phyloP scores from a whole-genome alignment of 2,329 filamentous ascomycete genomes.

The Exophiala viscosa region DNA sequence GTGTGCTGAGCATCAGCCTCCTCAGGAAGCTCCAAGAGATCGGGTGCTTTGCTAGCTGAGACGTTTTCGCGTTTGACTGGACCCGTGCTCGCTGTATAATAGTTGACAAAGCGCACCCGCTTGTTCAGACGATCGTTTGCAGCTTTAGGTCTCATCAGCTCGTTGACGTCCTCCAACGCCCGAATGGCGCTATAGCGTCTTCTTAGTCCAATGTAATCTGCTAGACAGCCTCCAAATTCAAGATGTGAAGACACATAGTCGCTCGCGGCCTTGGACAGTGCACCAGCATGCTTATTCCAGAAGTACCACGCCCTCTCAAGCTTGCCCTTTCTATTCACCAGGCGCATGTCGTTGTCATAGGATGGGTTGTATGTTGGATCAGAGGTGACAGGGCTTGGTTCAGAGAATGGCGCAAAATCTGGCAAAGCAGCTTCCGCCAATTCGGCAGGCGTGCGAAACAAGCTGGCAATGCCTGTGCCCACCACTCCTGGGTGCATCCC shows the following conservation, averaged over 20 bases:
- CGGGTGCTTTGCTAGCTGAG: neutral
- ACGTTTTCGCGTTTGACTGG: conserved; percentile 51
- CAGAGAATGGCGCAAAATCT: conserved; percentile 12
- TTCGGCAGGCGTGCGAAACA: conserved; percentile 58
- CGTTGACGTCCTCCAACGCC: conserved; percentile 67
- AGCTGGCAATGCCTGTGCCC: conserved; percentile 72
- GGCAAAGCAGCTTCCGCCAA: neutral
- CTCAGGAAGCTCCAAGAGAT: conserved; percentile 2
- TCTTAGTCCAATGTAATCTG: conserved; percentile 69
- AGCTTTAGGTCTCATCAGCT: conserved; percentile 40
- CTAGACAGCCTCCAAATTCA: conserved; percentile 76
- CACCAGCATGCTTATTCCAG: conserved; percentile 73
- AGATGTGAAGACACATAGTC: conserved; percentile 74
- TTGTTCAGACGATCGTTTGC: conserved; percentile 30
- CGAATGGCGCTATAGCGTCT: conserved; percentile 66
- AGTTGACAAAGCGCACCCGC: conserved; percentile 77
- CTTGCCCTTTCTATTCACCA: conserved; percentile 67
- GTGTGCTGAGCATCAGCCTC: neutral
- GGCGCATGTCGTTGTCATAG: conserved; percentile 69
- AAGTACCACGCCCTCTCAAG: conserved; percentile 65
- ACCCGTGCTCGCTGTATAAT: conserved; percentile 83
- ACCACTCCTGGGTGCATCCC: conserved; percentile 87
- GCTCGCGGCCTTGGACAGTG: conserved; percentile 65
- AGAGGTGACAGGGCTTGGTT: conserved; percentile 16
- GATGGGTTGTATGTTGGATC: conserved; percentile 69